Evolutionary conservation across 768 basidiomycete genomes (phyloP), one percentile per base, ranked within the genome.

Genomic region (Crucibulum laeve): DNA sequence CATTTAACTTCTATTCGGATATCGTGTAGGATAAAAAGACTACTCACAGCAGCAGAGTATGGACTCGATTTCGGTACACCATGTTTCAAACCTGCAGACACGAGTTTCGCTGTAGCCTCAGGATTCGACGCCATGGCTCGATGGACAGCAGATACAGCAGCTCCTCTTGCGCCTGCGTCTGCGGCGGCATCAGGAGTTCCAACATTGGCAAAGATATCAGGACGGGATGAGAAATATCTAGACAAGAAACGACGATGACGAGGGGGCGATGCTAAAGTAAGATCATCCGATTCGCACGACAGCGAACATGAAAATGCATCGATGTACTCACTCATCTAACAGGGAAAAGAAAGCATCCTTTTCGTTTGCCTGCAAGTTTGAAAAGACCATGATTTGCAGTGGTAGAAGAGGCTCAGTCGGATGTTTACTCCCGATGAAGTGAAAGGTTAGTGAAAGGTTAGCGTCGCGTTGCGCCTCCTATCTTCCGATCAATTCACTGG

Each of bases 301-400:
- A 37, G 10, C 39, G 11, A 8, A 7, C 28, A 40, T 40, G 45
- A 46, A 46, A 56, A 48, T 34, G 42, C 40, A 48, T 10, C 24
- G 61, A 30, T 30, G 28, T n/a, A n/a, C 71, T 64, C 60, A 89
- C 88, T 91, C 88, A 58, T 91, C 88, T 25, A 91, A 68, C 18
- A 91, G 74, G 23, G 75, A 71, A 56, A 91, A 91, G 62, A 91
- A 90, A 11, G 88, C 87, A 43, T 85, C 77, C 60, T 90, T 90
- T 61, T 91, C 88, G 50, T 80, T 65, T 40, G 63, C 47, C 15
- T 77, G 68, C 36, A 91, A 73, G 51, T 76, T 82, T 43, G 85
- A 58, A 55, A 91, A 91, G 32, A 83, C 84, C 87, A 88, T 88
- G 34, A 8, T 30, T n/a, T n/a, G n/a, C n/a, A n/a, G n/a, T n/a